Conservation (phyloP, 495 filamentous ascomycete genomes). For the Parathielavia hyrcaniae region DNA sequence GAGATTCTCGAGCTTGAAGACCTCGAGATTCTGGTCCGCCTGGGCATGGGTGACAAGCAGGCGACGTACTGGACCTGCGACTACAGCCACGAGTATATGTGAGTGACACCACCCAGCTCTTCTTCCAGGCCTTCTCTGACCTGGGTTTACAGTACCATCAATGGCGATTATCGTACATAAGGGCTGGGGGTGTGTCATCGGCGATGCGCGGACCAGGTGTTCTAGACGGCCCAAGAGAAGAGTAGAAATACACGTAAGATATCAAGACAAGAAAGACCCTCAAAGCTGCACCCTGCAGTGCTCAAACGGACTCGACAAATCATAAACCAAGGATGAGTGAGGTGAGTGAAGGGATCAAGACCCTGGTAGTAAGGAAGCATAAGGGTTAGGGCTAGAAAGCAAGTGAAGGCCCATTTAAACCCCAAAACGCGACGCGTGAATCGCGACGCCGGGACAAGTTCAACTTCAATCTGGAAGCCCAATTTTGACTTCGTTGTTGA, state of each 20-base stretch:
- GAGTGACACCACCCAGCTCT: constrained; percentile 13
- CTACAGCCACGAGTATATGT: constrained; percentile 93
- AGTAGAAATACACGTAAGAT: not conserved
- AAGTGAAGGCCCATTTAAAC: constrained; percentile 20
- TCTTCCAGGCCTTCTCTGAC: not conserved
- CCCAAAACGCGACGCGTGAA: constrained; percentile 20
- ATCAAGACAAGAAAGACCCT: not conserved
- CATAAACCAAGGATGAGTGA: too few species aligned
- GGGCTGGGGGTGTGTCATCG: not conserved
- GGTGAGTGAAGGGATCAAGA: not conserved
- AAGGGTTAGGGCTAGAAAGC: constrained; percentile 22
- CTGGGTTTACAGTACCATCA: constrained; percentile 58
- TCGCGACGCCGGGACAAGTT: constrained; percentile 9
- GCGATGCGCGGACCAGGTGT: not conserved
- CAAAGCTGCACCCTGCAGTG: too few species aligned
- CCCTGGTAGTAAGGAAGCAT: not conserved
- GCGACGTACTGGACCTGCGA: constrained; percentile 93
- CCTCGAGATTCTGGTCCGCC: constrained; percentile 68
- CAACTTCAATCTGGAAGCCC: not conserved
- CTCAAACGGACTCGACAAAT: not conserved
- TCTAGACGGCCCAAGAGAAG: constrained; percentile 4
- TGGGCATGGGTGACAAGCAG: constrained; percentile 66
- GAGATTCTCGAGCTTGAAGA: constrained; percentile 83
- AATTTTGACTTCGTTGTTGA: too few species aligned
- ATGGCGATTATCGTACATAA: constrained; percentile 82